phyloP scores from a whole-genome alignment of 2,329 filamentous ascomycete genomes.

The Aspergillus brunneoviolaceus region DNA sequence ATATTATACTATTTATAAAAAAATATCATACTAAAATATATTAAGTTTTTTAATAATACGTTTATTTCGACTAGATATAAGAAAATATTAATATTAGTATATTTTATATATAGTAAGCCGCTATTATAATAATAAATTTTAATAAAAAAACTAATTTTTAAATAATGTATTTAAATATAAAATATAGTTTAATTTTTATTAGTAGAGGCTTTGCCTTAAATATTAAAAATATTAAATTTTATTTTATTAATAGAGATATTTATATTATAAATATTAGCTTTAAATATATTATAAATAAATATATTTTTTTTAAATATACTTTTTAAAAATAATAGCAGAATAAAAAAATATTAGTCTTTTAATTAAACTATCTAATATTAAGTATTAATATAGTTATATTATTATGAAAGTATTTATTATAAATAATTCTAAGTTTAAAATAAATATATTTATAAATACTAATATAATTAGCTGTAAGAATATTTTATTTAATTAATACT shows the following conservation, averaged over 20 bases:
- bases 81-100: background rate
- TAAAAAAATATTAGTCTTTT: background rate
- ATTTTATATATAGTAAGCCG: background rate
- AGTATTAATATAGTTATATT: background rate
- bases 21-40: too few relatives aligned
- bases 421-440: background rate
- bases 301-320: too few relatives aligned
- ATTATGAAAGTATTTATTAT: background rate
- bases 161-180: too few relatives aligned
- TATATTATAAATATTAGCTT: too few relatives aligned
- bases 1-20: too few relatives aligned
- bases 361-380: background rate
- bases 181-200: too few relatives aligned
- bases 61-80: background rate
- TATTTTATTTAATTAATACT: background rate
- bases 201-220: too few relatives aligned
- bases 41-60: too few relatives aligned
- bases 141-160: too few relatives aligned
- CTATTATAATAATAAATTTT: background rate
- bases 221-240: too few relatives aligned
- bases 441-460: background rate
- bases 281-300: too few relatives aligned
- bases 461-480: background rate
- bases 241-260: too few relatives aligned
- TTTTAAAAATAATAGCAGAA: background rate